A percentile compares a stretch with the other conserved stretches of the same genome.
Conservation (phyloP, 805 yeast species). For the Soucietia sequanensis region DNA sequence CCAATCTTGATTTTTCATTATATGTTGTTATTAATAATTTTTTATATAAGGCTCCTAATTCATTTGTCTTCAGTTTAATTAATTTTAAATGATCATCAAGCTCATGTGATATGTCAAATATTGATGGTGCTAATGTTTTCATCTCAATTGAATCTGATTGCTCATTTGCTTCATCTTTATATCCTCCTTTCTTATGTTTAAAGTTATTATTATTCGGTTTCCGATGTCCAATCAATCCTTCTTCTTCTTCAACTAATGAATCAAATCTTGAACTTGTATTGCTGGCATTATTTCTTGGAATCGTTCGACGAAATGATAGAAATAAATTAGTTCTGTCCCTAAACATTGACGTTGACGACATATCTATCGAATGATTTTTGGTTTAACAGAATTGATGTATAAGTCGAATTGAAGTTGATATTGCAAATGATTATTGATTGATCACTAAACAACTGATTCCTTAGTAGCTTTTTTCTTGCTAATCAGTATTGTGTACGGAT, state of each 20-base stretch:
- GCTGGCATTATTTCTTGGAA: conserved; percentile 54
- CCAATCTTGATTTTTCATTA: conserved; percentile 74
- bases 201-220: no score
- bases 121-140: conserved; percentile 70
- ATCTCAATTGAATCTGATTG: conserved; percentile 48
- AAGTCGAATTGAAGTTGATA: no score
- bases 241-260: conserved; percentile 52
- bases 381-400: no score
- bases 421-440: no score
- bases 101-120: conserved; percentile 70
- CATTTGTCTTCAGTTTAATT: conserved; percentile 54
- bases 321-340: conserved; percentile 93
- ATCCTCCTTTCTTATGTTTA: conserved; percentile 20
- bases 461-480: no score
- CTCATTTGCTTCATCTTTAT: conserved; percentile 9
- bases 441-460: no score
- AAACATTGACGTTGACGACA: no score
- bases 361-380: no score
- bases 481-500: no score
- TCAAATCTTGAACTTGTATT: conserved; percentile 31
- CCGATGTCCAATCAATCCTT: conserved; percentile 47
- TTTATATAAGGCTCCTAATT: conserved; percentile 69
- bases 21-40: conserved; percentile 85
- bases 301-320: conserved; percentile 85
- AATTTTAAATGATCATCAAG: conserved; percentile 61